Percentiles rank a stretch among this genome's conserved stretches.
Conservation (phyloP, 2,329 filamentous ascomycete genomes). For the Colletotrichum australisinense region DNA sequence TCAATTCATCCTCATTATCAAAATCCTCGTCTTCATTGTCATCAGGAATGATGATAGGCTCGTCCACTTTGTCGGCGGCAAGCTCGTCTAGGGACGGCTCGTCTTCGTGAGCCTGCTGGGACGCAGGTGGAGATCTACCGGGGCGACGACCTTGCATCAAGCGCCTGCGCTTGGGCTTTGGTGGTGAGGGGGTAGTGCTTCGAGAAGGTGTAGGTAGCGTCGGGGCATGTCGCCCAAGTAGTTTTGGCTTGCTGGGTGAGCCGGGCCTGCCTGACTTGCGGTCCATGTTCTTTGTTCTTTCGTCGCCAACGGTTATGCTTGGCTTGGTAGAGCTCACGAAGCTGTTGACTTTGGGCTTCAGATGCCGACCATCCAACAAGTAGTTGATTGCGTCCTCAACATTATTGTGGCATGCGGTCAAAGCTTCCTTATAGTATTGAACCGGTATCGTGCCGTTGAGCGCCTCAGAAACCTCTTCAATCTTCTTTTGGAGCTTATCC, state of each 20-base stretch:
- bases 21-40: conserved; percentile 56
- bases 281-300: conserved; percentile 12
- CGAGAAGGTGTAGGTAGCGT: conserved; percentile 33
- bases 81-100: conserved; percentile 38
- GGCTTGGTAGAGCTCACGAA: conserved; percentile 37
- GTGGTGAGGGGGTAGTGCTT: conserved; percentile 42
- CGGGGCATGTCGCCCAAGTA: conserved; percentile 36
- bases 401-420: conserved; percentile 46
- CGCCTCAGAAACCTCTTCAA: conserved; percentile 51
- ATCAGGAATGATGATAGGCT: conserved; percentile 43
- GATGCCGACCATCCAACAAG: conserved; percentile 39
- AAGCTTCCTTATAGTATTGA: conserved; percentile 46
- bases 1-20: conserved; percentile 42
- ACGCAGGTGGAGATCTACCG: conserved; percentile 33
- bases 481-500: conserved; percentile 48
- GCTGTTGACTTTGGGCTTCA: conserved; percentile 36
- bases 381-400: conserved; percentile 49
- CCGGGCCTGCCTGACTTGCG: conserved; percentile 29
- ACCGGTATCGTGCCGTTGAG: conserved; percentile 45
- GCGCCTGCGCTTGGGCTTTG: conserved; percentile 43
- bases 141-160: conserved; percentile 50
- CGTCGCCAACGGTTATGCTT: conserved; percentile 32
- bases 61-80: conserved; percentile 44
- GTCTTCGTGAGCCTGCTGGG: conserved; percentile 42
- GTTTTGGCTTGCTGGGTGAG: conserved; percentile 21